These are phyloP conservation scores for Porodaedalea pini DNA, from an alignment of 1,284 basidiomycete species.

Conservation along the genomic window DNA sequence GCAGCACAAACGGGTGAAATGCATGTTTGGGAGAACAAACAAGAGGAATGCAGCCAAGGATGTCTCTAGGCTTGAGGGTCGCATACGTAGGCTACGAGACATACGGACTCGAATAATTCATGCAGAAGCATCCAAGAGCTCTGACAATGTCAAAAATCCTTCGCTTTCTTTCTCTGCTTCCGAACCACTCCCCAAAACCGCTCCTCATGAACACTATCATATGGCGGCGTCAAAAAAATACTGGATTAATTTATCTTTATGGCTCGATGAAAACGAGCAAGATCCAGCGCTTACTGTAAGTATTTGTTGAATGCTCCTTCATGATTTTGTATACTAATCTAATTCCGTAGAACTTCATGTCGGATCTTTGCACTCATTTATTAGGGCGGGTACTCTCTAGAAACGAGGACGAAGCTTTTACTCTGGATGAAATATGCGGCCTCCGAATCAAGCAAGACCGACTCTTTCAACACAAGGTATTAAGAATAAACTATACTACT, in stretches of 20 bases:
- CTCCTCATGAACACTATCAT: background rate
- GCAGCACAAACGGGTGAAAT: slow-evolving; percentile 34
- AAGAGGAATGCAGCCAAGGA: slow-evolving; percentile 28
- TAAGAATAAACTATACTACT: slow-evolving; percentile 42
- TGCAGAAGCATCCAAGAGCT: too few species aligned
- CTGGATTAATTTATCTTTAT: background rate
- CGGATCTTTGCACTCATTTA: slow-evolving; percentile 26
- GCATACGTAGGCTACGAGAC: slow-evolving; percentile 21
- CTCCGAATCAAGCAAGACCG: slow-evolving; percentile 24
- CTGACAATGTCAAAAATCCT: background rate
- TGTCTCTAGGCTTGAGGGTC: slow-evolving; percentile 28
- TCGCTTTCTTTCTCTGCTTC: too few species aligned
- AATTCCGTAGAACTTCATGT: slow-evolving; percentile 21
- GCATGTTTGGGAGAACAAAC: slow-evolving; percentile 32
- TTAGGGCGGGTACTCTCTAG: slow-evolving; percentile 21
- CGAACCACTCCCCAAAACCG: background rate
- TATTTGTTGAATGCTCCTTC: too few species aligned
- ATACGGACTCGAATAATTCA: background rate
- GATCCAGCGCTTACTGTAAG: background rate
- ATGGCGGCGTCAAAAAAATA: background rate
- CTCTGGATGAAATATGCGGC: slow-evolving; percentile 16
- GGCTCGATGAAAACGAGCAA: background rate
- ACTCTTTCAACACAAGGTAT: slow-evolving; percentile 31
- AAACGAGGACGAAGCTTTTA: slow-evolving; percentile 23
- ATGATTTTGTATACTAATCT: background rate